Base-by-base conservation (phyloP, 306 rosid species). In the Cucurbita maxima region DNA sequence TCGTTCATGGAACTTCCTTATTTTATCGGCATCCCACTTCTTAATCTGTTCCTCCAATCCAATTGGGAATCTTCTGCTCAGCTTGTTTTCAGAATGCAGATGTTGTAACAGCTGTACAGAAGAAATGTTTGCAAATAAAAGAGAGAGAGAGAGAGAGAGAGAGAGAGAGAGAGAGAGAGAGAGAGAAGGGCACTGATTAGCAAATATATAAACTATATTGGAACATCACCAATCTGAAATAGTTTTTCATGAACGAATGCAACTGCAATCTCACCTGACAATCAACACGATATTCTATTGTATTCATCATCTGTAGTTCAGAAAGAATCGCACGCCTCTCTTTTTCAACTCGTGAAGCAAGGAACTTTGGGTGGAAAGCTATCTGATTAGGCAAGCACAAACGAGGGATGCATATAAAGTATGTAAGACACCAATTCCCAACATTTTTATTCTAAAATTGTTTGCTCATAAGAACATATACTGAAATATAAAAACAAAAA, bases 281-380 rank as follows among this genome's bases (percentile, higher is more conserved):
- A 85, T 94, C 99, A 81, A 94, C 96, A 45, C 99, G 95, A 62
- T 94, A 94, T 74, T 94, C 99, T 81, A 91, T 91, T 22, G 99
- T 94, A 78, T 94, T 94, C 99, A 94, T 91, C 99, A 94, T 94
- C 81, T 94, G 99, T 79, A 94, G 86, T 84, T 94, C 97, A 37
- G 99, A 94, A 67, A 94, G 97, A 76, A 94, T 94, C 53, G 99
- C 99, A 70, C 96, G 96, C 58, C 97, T 86, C 82, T 94, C 99
- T 71, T 94, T 94, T 81, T 94, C 99, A 83, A 94, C 91, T 76
- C 99, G 87, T 72, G 99, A 94, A 72, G 99, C 74, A 80, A 94
- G 99, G 79, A 94, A 94, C 79, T 89, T 94, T 7, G 99, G 99
- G 74, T 91, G 92, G 86, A 94, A 94, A 44, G 97, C 95, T 74